Evolutionary conservation across 495 filamentous ascomycete species (phyloP), one percentile per base, ranked within the genome.

Genomic region (Oleoguttula mirabilis): DNA sequence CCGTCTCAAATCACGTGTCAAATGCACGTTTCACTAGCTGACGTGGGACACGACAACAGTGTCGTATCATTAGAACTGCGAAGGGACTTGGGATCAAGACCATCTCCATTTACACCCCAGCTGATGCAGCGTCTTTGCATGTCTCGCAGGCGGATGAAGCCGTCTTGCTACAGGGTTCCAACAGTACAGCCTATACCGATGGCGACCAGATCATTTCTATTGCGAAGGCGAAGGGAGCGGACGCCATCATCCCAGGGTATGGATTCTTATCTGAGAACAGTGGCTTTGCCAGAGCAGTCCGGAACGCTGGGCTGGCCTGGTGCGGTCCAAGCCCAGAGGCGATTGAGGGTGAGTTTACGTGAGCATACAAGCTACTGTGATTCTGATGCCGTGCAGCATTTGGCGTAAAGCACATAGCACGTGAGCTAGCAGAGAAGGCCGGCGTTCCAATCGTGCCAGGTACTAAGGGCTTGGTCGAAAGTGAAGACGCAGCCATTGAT

Each of bases 231-330:
- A 43, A 60, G 19, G 37, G 60, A 15, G 68, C 47, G 1, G 56
- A 73, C 43, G 70, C 67, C 20, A 66, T 74, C 28, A 71, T 72
- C 36, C 71, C 71, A 3, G 71, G 72, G 10, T 76, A 76, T 60
- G 72, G 72, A 0, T 77, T 76, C 39, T 54, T 79, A 17, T 70
- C 65, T 3, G 75, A 79, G 34, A 78, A 78, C 58, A 64, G 63
- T 2, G 64, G 68, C 22, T 78, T 79, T 50, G 74, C 75, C 0
- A 43, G 58, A 34, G 45, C 58, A 0, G 66, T 71, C 6, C 45
- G 54, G 8, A 48, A 57, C 16, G 68, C 69, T n/a, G 74, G 70
- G 0, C 55, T 78, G 44, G 60, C 58, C 0, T 78, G 71, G 50
- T 64, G 69, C 10, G 75, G 75, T 0, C 75, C 75, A 10, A 60